Percentiles rank a stretch among this genome's conserved stretches.
These are phyloP conservation scores for Fusarium oxysporum DNA, from an alignment of 2,329 filamentous ascomycete species.

Conservation along the genomic window DNA sequence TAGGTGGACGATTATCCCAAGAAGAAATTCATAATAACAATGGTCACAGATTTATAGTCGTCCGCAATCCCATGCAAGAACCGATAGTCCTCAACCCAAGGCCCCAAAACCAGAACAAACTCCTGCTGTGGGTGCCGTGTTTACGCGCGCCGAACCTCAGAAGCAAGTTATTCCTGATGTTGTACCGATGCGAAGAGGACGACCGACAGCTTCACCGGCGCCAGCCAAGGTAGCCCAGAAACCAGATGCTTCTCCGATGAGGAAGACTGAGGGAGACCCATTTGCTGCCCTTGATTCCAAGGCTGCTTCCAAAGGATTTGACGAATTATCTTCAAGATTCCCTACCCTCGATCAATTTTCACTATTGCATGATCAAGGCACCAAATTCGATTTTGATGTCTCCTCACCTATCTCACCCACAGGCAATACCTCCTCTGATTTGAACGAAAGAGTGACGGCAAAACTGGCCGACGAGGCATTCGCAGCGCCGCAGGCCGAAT, in stretches of 20 bases:
- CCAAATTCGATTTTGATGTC: conserved; percentile 86
- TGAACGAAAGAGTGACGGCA: conserved; percentile 77
- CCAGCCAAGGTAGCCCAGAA: conserved; percentile 52
- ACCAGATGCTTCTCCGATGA: conserved; percentile 72
- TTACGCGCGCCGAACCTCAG: conserved; percentile 78
- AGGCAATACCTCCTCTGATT: conserved; percentile 56
- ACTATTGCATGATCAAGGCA: conserved; percentile 83
- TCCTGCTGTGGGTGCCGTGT: conserved; percentile 81
- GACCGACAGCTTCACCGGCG: conserved; percentile 59
- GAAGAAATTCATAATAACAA: conserved; percentile 16
- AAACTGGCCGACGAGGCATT: conserved; percentile 89
- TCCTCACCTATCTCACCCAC: conserved; percentile 60
- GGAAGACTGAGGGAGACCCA: conserved; percentile 78
- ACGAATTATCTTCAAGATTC: conserved; percentile 87
- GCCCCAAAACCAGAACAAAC: conserved; percentile 64
- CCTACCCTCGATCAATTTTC: conserved; percentile 95
- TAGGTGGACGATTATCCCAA: conserved; percentile 58
- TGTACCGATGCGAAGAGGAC: conserved; percentile 91
- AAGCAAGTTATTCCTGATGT: conserved; percentile 86
- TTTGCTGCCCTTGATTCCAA: conserved; percentile 88
- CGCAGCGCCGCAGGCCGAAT: conserved; percentile 56
- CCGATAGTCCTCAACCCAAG: conserved; percentile 64
- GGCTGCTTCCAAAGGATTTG: conserved; percentile 62
- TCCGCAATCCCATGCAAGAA: conserved; percentile 70
- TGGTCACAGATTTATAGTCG: conserved; percentile 74